These are phyloP conservation scores for Beauveria medogensis DNA, from an alignment of 2,329 filamentous ascomycete species.

Conservation along the genomic window DNA sequence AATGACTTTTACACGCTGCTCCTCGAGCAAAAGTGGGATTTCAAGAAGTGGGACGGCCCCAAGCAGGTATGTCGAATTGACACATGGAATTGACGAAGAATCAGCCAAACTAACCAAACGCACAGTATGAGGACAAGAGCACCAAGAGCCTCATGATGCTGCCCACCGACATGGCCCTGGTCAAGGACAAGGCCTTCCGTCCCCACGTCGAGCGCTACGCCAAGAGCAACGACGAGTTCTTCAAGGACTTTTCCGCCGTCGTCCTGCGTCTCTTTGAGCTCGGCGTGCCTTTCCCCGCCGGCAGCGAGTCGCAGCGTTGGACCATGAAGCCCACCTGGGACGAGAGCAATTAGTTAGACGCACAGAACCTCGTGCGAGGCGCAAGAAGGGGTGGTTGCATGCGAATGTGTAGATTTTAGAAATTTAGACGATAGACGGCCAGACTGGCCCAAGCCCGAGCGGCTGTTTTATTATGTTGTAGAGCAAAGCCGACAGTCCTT, in stretches of 20 bases:
- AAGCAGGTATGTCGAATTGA: conserved; percentile 40
- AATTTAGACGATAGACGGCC: conserved; percentile 10
- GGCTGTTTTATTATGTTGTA: conserved; percentile 7
- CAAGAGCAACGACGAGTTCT: conserved; percentile 84
- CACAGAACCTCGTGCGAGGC: too few relatives aligned
- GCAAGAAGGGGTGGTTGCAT: too few relatives aligned
- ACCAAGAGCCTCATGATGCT: conserved; percentile 95
- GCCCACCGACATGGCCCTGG: conserved; percentile 78
- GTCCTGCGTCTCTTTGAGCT: conserved; percentile 83
- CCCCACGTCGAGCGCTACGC: conserved; percentile 78
- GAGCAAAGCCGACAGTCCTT: not conserved
- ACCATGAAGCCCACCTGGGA: conserved; percentile 52
- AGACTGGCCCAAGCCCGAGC: not conserved
- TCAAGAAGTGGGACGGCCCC: conserved; percentile 85
- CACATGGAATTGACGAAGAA: conserved; percentile 21
- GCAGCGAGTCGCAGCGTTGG: conserved; percentile 46
- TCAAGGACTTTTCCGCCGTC: conserved; percentile 80
- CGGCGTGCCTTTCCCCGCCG: conserved; percentile 76
- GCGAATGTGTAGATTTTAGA: conserved; percentile 1
- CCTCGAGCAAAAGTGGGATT: conserved; percentile 85
- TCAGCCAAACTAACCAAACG: conserved; percentile 10
- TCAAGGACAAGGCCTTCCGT: conserved; percentile 83
- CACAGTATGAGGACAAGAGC: conserved; percentile 68
- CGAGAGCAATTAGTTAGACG: conserved; percentile 22
- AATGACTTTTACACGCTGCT: conserved; percentile 93